A percentile compares a stretch with the other conserved stretches of the same genome.
Evolutionary conservation across 2,329 filamentous ascomycete genomes (phyloP).

Genomic region (Phialemoniopsis sp.): DNA sequence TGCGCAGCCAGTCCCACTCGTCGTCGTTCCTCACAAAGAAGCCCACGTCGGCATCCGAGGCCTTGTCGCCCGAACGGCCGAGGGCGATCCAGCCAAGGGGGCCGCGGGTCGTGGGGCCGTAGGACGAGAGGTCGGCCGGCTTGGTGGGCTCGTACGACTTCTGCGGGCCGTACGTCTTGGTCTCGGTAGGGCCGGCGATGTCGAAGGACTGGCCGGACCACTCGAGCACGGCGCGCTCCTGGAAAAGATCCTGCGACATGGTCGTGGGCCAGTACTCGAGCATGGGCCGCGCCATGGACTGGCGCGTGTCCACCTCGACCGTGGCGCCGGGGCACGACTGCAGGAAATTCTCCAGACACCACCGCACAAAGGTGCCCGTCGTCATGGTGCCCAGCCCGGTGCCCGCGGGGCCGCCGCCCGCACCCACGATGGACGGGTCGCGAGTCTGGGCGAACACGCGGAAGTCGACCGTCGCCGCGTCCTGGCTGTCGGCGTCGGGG

Average conservation of each 20-base stretch:
- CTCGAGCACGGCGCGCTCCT: slow-evolving; percentile 13
- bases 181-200: slow-evolving; percentile 3
- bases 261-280: slow-evolving; percentile 24
- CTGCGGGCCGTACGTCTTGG: too few species aligned
- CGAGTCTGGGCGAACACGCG: slow-evolving; percentile 11
- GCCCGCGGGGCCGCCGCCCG: slow-evolving; percentile 14
- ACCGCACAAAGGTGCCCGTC: slow-evolving; percentile 29
- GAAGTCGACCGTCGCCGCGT: slow-evolving; percentile 8
- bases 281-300: slow-evolving; percentile 27
- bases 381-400: too few species aligned
- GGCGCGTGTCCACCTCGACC: slow-evolving; percentile 27
- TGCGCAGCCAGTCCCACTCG: slow-evolving; percentile 40
- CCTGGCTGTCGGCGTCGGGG: slow-evolving; percentile 4
- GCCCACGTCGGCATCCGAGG: slow-evolving; percentile 36
- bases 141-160: slow-evolving; percentile 3
- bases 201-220: slow-evolving; percentile 12
- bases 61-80: slow-evolving; percentile 37
- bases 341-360: slow-evolving; percentile 30
- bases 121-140: slow-evolving; percentile 7
- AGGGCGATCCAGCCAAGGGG: slow-evolving; percentile 24
- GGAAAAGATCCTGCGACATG: slow-evolving; percentile 14
- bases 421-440: slow-evolving; percentile 15
- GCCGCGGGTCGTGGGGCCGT: slow-evolving; percentile 9
- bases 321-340: slow-evolving; percentile 31
- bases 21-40: slow-evolving; percentile 38